These are phyloP conservation scores for Corrigiola litoralis DNA, from an alignment of 179 eudicot genomes.

Conservation along the genomic window DNA sequence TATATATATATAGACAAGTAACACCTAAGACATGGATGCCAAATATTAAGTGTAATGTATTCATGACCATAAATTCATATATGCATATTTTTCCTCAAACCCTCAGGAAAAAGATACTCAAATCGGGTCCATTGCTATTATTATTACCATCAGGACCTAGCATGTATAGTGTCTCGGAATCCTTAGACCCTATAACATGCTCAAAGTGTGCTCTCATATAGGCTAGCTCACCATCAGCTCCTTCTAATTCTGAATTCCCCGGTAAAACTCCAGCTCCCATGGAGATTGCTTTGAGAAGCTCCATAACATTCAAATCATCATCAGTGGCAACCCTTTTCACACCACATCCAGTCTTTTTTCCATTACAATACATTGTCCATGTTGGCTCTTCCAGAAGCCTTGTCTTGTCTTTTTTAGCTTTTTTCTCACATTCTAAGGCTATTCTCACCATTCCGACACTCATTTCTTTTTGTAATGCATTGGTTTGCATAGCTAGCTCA, in stretches of 20 bases:
- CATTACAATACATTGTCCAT: slow-evolving; percentile 74
- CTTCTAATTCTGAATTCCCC: slow-evolving; percentile 41
- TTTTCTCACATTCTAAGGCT: slow-evolving; percentile 70
- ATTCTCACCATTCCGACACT: slow-evolving; percentile 64
- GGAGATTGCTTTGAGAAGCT: slow-evolving; percentile 50
- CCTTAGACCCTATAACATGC: slow-evolving; percentile 63
- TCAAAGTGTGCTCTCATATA: slow-evolving; percentile 74
- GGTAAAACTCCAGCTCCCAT: slow-evolving; percentile 86
- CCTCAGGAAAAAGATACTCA: slow-evolving; percentile 71
- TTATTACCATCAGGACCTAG: slow-evolving; percentile 64
- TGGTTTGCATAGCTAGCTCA: slow-evolving; percentile 64
- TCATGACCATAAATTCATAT: no score
- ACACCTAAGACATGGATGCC: background rate
- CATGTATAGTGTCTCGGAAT: slow-evolving; percentile 80
- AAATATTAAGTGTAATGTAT: no score
- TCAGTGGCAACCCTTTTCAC: slow-evolving; percentile 55
- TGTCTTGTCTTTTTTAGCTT: slow-evolving; percentile 36
- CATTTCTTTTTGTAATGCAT: slow-evolving; percentile 55
- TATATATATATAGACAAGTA: no score
- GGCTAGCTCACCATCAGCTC: slow-evolving; percentile 57
- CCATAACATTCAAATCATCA: slow-evolving; percentile 68
- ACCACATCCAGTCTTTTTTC: slow-evolving; percentile 63
- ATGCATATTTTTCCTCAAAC: slow-evolving; percentile 22
- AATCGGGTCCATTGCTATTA: slow-evolving; percentile 50
- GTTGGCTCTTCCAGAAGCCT: slow-evolving; percentile 55